phyloP scores from a whole-genome alignment of 1,284 basidiomycete species.

The Tilletiaria anomala region DNA sequence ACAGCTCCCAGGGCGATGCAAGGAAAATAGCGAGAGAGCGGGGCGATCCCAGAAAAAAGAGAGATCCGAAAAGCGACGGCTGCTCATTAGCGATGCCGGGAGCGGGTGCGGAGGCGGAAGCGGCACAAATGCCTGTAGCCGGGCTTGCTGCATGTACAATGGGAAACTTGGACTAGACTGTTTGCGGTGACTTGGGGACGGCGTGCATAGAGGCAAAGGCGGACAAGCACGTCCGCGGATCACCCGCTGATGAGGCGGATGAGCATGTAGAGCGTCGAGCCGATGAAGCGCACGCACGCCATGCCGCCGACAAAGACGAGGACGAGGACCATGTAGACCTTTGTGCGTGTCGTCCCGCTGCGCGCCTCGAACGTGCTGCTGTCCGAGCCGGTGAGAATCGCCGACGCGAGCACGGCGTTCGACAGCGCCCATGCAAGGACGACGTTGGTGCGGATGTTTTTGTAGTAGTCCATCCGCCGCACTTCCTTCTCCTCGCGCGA shows the following conservation, averaged over 20 bases:
- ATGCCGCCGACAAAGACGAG: conserved; percentile 32
- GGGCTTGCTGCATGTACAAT: no score
- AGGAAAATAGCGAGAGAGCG: no score
- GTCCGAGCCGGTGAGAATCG: neutral
- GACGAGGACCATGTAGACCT: conserved; percentile 34
- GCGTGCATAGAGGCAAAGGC: no score
- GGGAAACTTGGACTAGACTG: no score
- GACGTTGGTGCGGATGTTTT: conserved; percentile 74
- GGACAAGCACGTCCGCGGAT: no score
- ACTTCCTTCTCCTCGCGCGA: conserved; percentile 29
- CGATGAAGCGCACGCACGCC: conserved; percentile 29
- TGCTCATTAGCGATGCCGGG: no score
- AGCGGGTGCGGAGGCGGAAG: no score
- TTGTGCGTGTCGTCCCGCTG: conserved; percentile 17
- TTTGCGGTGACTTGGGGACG: no score
- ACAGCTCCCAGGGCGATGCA: no score
- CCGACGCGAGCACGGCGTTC: conserved; percentile 44
- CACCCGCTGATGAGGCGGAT: conserved; percentile 17
- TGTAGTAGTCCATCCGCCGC: conserved; percentile 40
- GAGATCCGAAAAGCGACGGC: no score
- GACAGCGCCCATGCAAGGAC: conserved; percentile 70
- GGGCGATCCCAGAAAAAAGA: no score
- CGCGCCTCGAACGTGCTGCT: neutral
- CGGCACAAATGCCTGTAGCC: no score
- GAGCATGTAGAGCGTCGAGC: conserved; percentile 24